These are phyloP conservation scores for Reticulascus tulasneorum DNA, from an alignment of 2,329 filamentous ascomycete genomes.

Conservation along the genomic window DNA sequence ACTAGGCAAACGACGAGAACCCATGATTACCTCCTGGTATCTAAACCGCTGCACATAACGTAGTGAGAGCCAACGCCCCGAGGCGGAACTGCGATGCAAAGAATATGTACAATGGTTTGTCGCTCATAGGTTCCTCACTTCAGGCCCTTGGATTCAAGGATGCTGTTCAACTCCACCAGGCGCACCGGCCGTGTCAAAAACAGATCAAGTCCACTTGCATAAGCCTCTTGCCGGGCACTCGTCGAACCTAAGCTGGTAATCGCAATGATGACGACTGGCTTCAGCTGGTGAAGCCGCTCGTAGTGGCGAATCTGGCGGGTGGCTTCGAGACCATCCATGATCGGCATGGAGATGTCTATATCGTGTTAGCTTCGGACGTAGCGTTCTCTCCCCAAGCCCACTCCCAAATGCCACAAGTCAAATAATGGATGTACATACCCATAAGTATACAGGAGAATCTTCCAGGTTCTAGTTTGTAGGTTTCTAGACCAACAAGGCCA, in stretches of 20 bases:
- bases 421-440: constrained; percentile 3
- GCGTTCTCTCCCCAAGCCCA: fast-evolving
- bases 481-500: constrained; percentile 37
- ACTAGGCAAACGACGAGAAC: no score
- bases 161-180: constrained; percentile 24
- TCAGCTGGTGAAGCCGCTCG: constrained; percentile 32
- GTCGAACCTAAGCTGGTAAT: constrained; percentile 39
- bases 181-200: constrained; percentile 43
- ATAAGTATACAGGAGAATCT: constrained; percentile 15
- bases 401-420: no score
- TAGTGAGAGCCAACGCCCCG: no score
- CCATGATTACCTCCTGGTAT: no score
- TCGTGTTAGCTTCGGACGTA: constrained; percentile 8
- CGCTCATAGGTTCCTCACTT: no score
- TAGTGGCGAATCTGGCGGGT: constrained; percentile 36
- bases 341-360: constrained; percentile 42
- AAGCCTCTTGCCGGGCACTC: constrained; percentile 39
- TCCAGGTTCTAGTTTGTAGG: constrained; percentile 6
- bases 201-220: constrained; percentile 39
- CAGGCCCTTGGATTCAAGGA: no score
- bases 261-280: constrained; percentile 38
- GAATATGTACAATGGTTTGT: no score
- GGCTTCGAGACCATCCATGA: constrained; percentile 37
- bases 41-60: no score
- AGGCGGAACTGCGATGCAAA: no score